A percentile compares a stretch with the other conserved stretches of the same genome.
These are phyloP conservation scores for Gnaphalium uliginosum DNA, from an alignment of 129 eudicot genomes.

Conservation along the genomic window DNA sequence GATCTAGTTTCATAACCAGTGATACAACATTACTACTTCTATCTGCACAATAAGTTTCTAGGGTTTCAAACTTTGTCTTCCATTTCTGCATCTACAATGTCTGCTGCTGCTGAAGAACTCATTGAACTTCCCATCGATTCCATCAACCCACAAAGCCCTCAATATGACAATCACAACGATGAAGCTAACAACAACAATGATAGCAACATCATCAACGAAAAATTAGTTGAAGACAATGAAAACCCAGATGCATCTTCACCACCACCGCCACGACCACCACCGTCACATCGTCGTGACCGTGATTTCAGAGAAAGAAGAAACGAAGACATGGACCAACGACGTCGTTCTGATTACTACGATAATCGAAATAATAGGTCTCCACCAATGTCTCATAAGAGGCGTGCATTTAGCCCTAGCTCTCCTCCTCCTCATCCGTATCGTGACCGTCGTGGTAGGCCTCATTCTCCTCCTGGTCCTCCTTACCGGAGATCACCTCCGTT, in stretches of 20 bases:
- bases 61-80: not conserved
- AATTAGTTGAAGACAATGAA: not conserved
- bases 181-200: not conserved
- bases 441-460: conserved; percentile 64
- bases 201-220: not conserved
- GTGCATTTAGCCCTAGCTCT: conserved; percentile 69
- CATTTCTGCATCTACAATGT: not conserved
- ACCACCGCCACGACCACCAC: conserved; percentile 47
- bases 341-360: conserved; percentile 61
- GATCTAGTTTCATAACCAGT: too few species aligned
- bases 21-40: too few species aligned
- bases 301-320: conserved; percentile 74
- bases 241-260: conserved; percentile 52
- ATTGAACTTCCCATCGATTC: not conserved
- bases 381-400: conserved; percentile 59
- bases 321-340: conserved; percentile 70
- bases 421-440: conserved; percentile 78
- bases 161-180: not conserved
- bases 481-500: conserved; percentile 62
- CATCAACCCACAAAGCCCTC: not conserved
- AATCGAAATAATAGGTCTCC: conserved; percentile 81
- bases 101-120: not conserved
- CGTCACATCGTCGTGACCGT: conserved; percentile 62
- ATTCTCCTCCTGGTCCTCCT: conserved; percentile 46
- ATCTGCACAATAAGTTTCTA: too few species aligned